phyloP scores from a whole-genome alignment of 2,329 filamentous ascomycete genomes.

The Coleophoma cylindrospora region DNA sequence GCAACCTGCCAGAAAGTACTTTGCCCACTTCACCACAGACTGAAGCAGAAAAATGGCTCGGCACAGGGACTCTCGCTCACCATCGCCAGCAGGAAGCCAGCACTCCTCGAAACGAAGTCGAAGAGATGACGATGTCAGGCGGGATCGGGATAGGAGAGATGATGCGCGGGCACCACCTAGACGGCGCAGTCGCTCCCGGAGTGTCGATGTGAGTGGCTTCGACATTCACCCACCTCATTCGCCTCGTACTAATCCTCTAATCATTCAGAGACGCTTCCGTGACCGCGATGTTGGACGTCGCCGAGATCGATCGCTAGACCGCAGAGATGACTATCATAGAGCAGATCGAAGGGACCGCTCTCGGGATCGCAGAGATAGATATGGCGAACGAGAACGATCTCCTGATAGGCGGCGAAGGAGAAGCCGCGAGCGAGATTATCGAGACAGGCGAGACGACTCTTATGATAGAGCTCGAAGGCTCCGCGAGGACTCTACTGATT shows the following conservation, averaged over 20 bases:
- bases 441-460: constrained; percentile 68
- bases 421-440: constrained; percentile 66
- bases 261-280: constrained; percentile 51
- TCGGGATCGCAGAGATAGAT: constrained; percentile 55
- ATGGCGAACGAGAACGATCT: constrained; percentile 53
- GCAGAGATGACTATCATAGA: constrained; percentile 61
- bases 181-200: constrained; percentile 57
- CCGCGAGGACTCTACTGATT: constrained; percentile 68
- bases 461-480: constrained; percentile 59
- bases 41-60: constrained; percentile 47
- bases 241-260: constrained; percentile 33
- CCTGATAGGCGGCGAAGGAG: constrained; percentile 51
- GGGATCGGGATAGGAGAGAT: constrained; percentile 45
- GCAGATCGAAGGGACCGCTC: constrained; percentile 56
- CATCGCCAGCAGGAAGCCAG: constrained; percentile 88
- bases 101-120: constrained; percentile 57
- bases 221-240: constrained; percentile 9
- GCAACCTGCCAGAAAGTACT: constrained; percentile 33
- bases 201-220: constrained; percentile 49
- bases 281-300: constrained; percentile 58
- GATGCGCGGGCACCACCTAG: constrained; percentile 42
- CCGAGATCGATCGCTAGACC: constrained; percentile 65
- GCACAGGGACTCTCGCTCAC: constrained; percentile 70
- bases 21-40: constrained; percentile 28
- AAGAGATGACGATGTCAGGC: constrained; percentile 43